Conservation (phyloP, 257 asterid species). For the Haberlea rhodopensis region DNA sequence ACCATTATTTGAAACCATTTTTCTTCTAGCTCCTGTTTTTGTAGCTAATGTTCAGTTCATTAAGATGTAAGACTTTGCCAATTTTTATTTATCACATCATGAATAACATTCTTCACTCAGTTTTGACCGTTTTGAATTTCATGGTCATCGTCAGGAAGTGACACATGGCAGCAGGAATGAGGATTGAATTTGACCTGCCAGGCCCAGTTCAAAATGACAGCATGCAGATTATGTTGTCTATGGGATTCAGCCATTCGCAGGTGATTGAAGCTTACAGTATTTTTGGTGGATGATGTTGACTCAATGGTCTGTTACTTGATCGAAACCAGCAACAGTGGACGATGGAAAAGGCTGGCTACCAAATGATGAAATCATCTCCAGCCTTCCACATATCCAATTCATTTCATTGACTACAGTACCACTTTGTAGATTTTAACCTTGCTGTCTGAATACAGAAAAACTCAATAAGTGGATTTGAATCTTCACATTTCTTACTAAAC, state of each 20-base stretch:
- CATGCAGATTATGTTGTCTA: conserved; percentile 81
- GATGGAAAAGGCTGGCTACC: conserved; percentile 95
- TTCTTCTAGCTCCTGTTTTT: not conserved
- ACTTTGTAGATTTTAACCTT: not conserved
- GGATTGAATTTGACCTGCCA: conserved; percentile 27
- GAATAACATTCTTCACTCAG: not conserved
- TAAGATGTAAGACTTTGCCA: not conserved
- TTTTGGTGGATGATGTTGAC: conserved; percentile 90
- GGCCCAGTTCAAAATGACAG: conserved; percentile 54
- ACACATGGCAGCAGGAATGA: conserved; percentile 34
- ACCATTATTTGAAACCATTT: not conserved
- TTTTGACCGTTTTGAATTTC: conserved; percentile 15
- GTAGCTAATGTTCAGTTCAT: not conserved
- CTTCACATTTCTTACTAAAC: not conserved
- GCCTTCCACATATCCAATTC: not conserved
- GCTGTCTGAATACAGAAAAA: not conserved
- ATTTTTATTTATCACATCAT: not conserved
- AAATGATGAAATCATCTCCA: conserved; percentile 43
- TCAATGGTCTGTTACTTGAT: conserved; percentile 86
- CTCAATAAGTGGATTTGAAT: not conserved
- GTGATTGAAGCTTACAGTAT: conserved; percentile 88
- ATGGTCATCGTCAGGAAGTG: conserved; percentile 64
- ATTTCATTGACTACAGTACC: not conserved
- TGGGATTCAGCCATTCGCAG: conserved; percentile 94
- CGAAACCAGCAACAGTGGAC: conserved; percentile 65